phyloP scores from a whole-genome alignment of 1,284 basidiomycete species.

The Flammula alnicola region DNA sequence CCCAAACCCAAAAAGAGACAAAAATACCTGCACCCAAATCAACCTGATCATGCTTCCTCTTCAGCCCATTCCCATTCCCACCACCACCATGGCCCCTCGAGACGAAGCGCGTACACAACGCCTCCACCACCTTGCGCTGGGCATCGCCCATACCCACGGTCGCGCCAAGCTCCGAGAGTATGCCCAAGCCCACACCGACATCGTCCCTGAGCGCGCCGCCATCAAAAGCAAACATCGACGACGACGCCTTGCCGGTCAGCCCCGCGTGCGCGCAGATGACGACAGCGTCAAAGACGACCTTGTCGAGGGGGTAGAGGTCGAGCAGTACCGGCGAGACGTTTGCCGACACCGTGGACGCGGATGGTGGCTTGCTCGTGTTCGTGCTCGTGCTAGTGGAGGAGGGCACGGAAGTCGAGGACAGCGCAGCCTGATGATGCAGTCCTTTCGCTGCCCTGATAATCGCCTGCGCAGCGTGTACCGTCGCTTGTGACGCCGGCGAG shows the following conservation, averaged over 20 bases:
- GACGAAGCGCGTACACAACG: conserved; percentile 47
- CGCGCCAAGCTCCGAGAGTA: conserved; percentile 40
- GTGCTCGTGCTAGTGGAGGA: conserved; percentile 3
- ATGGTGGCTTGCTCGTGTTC: not conserved
- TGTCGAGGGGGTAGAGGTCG: conserved; percentile 63
- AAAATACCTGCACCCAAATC: conserved; percentile 38
- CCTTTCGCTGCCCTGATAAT: conserved; percentile 54
- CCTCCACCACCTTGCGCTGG: conserved; percentile 50
- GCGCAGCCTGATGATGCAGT: conserved; percentile 36
- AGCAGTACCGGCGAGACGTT: conserved; percentile 46
- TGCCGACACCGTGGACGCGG: not conserved
- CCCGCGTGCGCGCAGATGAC: conserved; percentile 64
- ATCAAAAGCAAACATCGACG: conserved; percentile 16
- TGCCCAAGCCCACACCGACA: conserved; percentile 51
- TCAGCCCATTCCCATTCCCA: conserved; percentile 34
- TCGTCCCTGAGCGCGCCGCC: conserved; percentile 54
- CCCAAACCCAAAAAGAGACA: conserved; percentile 2
- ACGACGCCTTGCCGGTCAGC: conserved; percentile 40
- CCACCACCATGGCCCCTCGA: too few relatives aligned
- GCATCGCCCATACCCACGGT: conserved; percentile 30
- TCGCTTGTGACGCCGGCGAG: conserved; percentile 51
- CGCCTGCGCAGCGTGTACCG: conserved; percentile 62
- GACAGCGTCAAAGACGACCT: conserved; percentile 64
- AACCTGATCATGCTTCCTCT: conserved; percentile 57
- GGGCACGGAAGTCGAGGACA: conserved; percentile 20